Evolutionary conservation across 2,329 filamentous ascomycete genomes (phyloP).

Genomic region (Penicillium crustosum): DNA sequence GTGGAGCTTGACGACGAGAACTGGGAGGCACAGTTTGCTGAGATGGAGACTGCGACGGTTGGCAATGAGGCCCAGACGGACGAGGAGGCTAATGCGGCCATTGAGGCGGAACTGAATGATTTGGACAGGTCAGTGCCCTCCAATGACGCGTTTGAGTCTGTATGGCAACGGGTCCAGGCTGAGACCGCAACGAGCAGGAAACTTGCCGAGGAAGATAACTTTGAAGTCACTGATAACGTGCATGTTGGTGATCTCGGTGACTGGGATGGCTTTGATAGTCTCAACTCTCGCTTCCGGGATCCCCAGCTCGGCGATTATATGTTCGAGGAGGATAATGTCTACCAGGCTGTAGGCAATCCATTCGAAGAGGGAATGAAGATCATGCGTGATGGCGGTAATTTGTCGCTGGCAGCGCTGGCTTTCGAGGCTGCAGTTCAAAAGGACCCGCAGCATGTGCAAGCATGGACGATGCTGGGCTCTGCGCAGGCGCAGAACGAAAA

Average conservation of each 20-base stretch:
- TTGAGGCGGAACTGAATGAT: constrained; percentile 83
- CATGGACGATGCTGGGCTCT: constrained; percentile 88
- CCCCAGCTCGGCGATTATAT: constrained; percentile 84
- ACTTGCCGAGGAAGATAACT: constrained; percentile 64
- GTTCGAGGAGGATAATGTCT: constrained; percentile 93
- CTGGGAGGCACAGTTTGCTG: constrained; percentile 95
- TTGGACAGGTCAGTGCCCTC: constrained; percentile 74
- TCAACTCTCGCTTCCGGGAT: constrained; percentile 69
- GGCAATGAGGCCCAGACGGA: constrained; percentile 54
- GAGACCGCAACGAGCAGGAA: constrained; percentile 50
- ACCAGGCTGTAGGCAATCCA: constrained; percentile 75
- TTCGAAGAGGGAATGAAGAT: constrained; percentile 93
- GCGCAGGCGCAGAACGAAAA: constrained; percentile 99
- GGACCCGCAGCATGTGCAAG: constrained; percentile 80
- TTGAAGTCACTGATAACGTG: constrained; percentile 47
- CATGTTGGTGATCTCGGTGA: constrained; percentile 73
- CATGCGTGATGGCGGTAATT: constrained; percentile 88
- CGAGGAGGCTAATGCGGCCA: constrained; percentile 67
- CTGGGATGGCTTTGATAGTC: constrained; percentile 73
- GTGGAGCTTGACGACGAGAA: constrained; percentile 90
- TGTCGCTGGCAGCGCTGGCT: constrained; percentile 87
- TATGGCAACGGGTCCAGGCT: constrained; percentile 54
- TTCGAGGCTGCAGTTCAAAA: constrained; percentile 96
- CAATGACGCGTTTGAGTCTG: constrained; percentile 82
- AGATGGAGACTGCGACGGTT: constrained; percentile 65